These are phyloP conservation scores for Fusarium sublunatum DNA, from an alignment of 2,329 filamentous ascomycete genomes.

Conservation along the genomic window DNA sequence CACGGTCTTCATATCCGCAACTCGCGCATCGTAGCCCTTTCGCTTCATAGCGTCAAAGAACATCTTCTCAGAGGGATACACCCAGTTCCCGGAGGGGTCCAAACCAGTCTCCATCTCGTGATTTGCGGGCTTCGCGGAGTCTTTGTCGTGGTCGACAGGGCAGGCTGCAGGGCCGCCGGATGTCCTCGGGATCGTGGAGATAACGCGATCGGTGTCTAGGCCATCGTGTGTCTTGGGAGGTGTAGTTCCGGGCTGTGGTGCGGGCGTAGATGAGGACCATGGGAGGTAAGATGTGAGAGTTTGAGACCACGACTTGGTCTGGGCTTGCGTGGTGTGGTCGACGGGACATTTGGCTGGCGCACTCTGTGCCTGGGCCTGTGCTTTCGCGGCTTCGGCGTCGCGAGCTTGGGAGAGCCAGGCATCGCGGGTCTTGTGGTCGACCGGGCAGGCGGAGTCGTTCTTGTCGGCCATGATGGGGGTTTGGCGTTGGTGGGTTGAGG, in stretches of 20 bases:
- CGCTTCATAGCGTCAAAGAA: slow-evolving; percentile 98
- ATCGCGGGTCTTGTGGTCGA: slow-evolving; percentile 89
- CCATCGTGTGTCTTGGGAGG: slow-evolving; percentile 24
- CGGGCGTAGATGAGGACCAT: slow-evolving; percentile 51
- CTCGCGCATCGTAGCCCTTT: slow-evolving; percentile 80
- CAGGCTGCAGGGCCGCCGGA: slow-evolving; percentile 51
- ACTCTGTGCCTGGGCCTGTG: slow-evolving; percentile 44
- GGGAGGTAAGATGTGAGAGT: slow-evolving; percentile 57
- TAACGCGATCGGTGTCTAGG: slow-evolving; percentile 75
- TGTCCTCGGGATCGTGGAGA: slow-evolving; percentile 82
- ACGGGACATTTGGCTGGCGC: slow-evolving; percentile 48
- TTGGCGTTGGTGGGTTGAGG: neutral
- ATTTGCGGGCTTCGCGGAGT: slow-evolving; percentile 65
- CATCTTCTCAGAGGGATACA: slow-evolving; percentile 96
- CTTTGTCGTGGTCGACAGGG: slow-evolving; percentile 54
- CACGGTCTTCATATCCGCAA: slow-evolving; percentile 86
- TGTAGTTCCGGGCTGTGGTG: slow-evolving; percentile 23
- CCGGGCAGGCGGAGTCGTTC: slow-evolving; percentile 72
- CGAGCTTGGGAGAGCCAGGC: slow-evolving; percentile 82
- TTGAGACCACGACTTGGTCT: slow-evolving; percentile 57
- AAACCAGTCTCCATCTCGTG: slow-evolving; percentile 81
- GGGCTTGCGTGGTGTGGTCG: slow-evolving; percentile 46
- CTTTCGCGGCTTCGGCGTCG: slow-evolving; percentile 58
- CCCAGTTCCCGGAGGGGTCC: slow-evolving; percentile 86
- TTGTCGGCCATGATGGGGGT: slow-evolving; percentile 46